Evolutionary conservation across 768 basidiomycete species (phyloP), one percentile per base, ranked within the genome.

Genomic region (Jaapia argillacea): DNA sequence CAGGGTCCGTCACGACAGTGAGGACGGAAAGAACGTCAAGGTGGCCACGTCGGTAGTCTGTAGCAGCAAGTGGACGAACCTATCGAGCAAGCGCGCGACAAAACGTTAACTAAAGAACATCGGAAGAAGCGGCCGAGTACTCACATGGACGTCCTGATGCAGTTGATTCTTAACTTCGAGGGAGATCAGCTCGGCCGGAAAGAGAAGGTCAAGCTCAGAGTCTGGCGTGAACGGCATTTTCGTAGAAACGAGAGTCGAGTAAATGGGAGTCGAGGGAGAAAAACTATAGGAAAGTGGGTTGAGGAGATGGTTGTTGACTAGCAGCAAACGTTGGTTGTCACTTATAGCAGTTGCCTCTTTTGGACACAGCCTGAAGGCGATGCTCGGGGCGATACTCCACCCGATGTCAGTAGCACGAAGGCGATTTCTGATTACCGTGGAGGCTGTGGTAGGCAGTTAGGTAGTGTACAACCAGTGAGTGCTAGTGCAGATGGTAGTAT

Each of bases 11-110:
- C 16, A 78, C 77, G 40, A 76, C 67, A 7, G 91, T 76, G 28
- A 92, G 75, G 23, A 84, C 75, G 10, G 68, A 68, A 52, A 98
- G 82, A 21, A 96, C 77, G n/a, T 72, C 58, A 50, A 98, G 78
- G 61, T 97, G 91, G 3, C 82, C 81, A 25, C 90, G 78, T 4
- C 56, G 54, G 64, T 91, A 76, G 69, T 99, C 96, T 4, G 84
- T 79, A 20, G 79, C 78, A 0, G 90, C 79, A 16, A 99, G 72
- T 0, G 96, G 96, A 40, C 96, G 90, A 20, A 97, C 77, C 93
- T 96, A 44, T 0, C 22, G 21, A 20, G 10, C 12, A 21, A 5
- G 4, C 5, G 20, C 12, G 33, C 12, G 14, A 23, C 18, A 20
- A 1, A 20, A n/a, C 21, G n/a, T 36, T 5, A 33, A 27, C 18